Evolutionary conservation across 2,329 filamentous ascomycete species (phyloP).

Genomic region (Aspergillus awamori): DNA sequence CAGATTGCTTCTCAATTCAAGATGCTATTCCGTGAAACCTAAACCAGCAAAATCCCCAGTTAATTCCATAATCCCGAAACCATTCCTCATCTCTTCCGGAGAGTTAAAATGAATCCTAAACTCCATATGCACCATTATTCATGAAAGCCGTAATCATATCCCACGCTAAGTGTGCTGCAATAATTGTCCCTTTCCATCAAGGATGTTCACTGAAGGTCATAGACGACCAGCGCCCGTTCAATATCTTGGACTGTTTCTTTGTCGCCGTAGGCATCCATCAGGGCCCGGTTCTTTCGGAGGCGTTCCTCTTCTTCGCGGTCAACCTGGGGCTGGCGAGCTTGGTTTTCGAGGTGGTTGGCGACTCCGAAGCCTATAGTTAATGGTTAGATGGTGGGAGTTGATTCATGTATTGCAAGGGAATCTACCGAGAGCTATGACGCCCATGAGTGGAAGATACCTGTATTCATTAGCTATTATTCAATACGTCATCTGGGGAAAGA

Average conservation of each 20-base stretch:
- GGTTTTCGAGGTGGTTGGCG: constrained; percentile 16
- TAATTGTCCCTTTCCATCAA: not conserved
- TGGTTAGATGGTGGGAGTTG: not conserved
- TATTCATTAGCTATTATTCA: not conserved
- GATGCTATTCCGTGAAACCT: too few relatives aligned
- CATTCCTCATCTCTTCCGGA: too few relatives aligned
- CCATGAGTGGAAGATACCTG: constrained; percentile 24
- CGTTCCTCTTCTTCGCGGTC: constrained; percentile 35
- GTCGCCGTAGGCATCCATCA: constrained; percentile 53
- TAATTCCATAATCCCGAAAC: too few relatives aligned
- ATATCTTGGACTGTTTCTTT: constrained; percentile 48
- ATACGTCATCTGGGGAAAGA: not conserved
- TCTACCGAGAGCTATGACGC: constrained; percentile 20
- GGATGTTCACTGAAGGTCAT: constrained; percentile 41
- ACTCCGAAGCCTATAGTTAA: constrained; percentile 21
- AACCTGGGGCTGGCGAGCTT: constrained; percentile 2
- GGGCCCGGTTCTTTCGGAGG: constrained; percentile 39
- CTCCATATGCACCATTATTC: too few relatives aligned
- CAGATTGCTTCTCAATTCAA: too few relatives aligned
- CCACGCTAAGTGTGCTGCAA: not conserved
- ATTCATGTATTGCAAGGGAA: not conserved
- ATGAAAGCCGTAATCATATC: too few relatives aligned
- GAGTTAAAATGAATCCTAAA: too few relatives aligned
- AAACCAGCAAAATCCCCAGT: too few relatives aligned
- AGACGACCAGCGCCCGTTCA: constrained; percentile 49